Evolutionary conservation across 805 yeast species (phyloP).

Genomic region (Wickerhamiella qilinensis): DNA sequence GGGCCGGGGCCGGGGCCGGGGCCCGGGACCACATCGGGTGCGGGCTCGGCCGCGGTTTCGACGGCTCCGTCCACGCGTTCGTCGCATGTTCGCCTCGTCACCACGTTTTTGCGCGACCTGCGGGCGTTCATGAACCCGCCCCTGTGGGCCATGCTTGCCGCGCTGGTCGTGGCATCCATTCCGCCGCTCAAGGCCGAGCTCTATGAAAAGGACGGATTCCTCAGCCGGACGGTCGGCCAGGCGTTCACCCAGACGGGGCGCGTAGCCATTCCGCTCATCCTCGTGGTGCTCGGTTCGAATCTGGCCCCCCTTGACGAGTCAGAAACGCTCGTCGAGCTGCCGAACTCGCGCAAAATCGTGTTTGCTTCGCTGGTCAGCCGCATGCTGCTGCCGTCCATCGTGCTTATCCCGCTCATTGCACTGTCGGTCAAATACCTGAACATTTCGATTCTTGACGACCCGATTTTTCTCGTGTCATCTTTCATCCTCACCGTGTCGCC

Average conservation of each 20-base stretch:
- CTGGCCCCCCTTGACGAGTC: constrained; percentile 36
- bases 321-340: constrained; percentile 16
- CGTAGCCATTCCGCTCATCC: constrained; percentile 45
- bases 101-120: constrained; percentile 9
- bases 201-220: constrained; percentile 30
- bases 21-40: background rate
- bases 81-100: constrained; percentile 2
- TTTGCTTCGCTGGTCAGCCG: constrained; percentile 38
- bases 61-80: background rate
- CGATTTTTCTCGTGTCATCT: constrained; percentile 42
- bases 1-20: background rate
- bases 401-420: constrained; percentile 39
- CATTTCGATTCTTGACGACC: constrained; percentile 34
- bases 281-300: constrained; percentile 45
- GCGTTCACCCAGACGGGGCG: constrained; percentile 38
- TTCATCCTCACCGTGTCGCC: constrained; percentile 46
- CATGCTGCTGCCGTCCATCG: constrained; percentile 42
- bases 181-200: constrained; percentile 31
- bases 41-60: background rate
- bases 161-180: constrained; percentile 44
- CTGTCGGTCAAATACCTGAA: constrained; percentile 34
- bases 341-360: constrained; percentile 25
- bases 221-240: constrained; percentile 35
- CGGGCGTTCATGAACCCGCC: constrained; percentile 45
- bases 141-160: constrained; percentile 42